Conservation (phyloP, 2,329 filamentous ascomycete genomes). For the Didymella pomorum region DNA sequence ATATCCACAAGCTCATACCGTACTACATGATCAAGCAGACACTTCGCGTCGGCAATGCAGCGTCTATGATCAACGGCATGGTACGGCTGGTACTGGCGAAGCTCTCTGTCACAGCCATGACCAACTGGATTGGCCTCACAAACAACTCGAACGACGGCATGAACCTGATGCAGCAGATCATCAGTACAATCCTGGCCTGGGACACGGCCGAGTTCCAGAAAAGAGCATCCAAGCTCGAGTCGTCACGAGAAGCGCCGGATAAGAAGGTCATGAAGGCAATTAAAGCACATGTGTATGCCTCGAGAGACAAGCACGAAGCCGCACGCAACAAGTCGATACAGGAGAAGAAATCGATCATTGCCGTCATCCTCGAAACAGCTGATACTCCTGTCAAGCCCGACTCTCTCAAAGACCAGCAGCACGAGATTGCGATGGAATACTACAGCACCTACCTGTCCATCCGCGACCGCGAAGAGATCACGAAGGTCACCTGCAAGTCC, state of each 20-base stretch:
- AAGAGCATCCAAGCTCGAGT: slow-evolving; percentile 70
- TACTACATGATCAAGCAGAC: slow-evolving; percentile 78
- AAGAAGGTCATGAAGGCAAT: slow-evolving; percentile 70
- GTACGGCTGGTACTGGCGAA: slow-evolving; percentile 78
- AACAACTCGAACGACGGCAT: slow-evolving; percentile 77
- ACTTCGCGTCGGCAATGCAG: slow-evolving; percentile 77
- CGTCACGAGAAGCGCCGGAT: slow-evolving; percentile 64
- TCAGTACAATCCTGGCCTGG: slow-evolving; percentile 76
- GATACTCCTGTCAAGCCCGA: slow-evolving; percentile 54
- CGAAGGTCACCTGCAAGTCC: slow-evolving; percentile 70
- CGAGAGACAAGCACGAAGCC: slow-evolving; percentile 65
- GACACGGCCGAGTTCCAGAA: slow-evolving; percentile 76
- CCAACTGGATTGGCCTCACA: slow-evolving; percentile 81
- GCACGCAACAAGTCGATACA: slow-evolving; percentile 64
- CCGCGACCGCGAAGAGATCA: slow-evolving; percentile 76
- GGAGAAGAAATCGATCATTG: slow-evolving; percentile 69
- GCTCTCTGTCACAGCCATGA: slow-evolving; percentile 74
- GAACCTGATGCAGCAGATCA: slow-evolving; percentile 80
- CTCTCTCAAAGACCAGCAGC: slow-evolving; percentile 66
- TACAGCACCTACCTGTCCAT: slow-evolving; percentile 74
- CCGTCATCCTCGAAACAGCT: slow-evolving; percentile 67
- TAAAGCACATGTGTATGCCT: slow-evolving; percentile 63
- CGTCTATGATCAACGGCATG: slow-evolving; percentile 81
- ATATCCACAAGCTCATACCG: slow-evolving; percentile 73
- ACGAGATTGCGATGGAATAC: slow-evolving; percentile 72